These are phyloP conservation scores for Porcisia hertigi DNA, from an alignment of 208 protist species.

Conservation along the genomic window DNA sequence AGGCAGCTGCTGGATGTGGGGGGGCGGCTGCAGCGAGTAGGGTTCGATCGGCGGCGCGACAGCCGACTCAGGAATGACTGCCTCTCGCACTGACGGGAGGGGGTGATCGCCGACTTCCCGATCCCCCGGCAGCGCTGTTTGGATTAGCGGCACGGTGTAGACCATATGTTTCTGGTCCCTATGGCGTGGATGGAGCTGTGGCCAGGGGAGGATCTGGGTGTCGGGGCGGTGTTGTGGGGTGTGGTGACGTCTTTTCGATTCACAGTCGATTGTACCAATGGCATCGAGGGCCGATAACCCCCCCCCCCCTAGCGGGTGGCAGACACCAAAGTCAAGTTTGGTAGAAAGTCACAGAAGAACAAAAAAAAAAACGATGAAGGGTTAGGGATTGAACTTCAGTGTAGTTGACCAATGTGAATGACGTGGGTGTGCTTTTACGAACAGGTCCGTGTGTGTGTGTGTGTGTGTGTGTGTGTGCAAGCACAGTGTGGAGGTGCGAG, in stretches of 20 bases:
- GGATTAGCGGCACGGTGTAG: not conserved
- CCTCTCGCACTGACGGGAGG: not conserved
- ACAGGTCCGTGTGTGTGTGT: too few relatives aligned
- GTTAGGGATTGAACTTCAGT: too few relatives aligned
- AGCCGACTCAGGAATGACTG: not conserved
- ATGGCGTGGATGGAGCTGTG: not conserved
- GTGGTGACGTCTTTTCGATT: not conserved
- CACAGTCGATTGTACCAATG: too few relatives aligned
- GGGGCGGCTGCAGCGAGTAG: not conserved
- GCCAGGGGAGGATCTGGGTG: not conserved
- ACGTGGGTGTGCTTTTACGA: too few relatives aligned
- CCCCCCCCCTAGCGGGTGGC: too few relatives aligned
- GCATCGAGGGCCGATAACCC: too few relatives aligned
- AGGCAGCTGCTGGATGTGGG: not conserved
- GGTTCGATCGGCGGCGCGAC: not conserved
- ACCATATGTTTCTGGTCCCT: not conserved
- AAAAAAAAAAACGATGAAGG: constrained; percentile 2
- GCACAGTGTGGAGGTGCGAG: not conserved
- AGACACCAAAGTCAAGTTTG: too few relatives aligned
- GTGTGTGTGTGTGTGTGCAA: too few relatives aligned
- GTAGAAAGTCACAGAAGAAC: not conserved
- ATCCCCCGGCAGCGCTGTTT: not conserved
- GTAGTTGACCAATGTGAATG: too few relatives aligned
- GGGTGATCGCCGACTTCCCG: not conserved
- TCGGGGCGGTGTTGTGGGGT: not conserved